Percentiles rank a stretch among this genome's conserved stretches.
These are phyloP conservation scores for Leptographium lundbergii DNA, from an alignment of 2,329 filamentous ascomycete species.

Conservation along the genomic window DNA sequence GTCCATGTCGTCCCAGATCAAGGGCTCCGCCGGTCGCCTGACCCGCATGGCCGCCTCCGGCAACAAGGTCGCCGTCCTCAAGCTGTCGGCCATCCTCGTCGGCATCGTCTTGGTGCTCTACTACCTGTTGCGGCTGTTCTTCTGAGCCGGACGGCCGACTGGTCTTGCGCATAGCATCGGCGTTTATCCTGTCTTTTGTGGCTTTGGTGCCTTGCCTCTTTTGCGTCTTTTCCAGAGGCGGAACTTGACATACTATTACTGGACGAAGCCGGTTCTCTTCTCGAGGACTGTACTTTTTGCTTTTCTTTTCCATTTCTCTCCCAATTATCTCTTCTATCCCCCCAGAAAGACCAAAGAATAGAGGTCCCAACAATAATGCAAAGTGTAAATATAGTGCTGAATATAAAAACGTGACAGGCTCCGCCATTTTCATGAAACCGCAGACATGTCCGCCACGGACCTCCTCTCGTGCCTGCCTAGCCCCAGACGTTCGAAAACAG, in stretches of 20 bases:
- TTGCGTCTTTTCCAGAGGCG: not conserved
- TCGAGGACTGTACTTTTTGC: not conserved
- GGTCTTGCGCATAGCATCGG: conserved; percentile 3
- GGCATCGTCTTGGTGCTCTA: conserved; percentile 62
- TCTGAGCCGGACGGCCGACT: conserved; percentile 23
- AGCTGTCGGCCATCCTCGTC: conserved; percentile 73
- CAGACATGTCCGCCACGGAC: not conserved
- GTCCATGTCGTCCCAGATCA: conserved; percentile 68
- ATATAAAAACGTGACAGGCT: not conserved
- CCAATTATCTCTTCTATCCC: not conserved
- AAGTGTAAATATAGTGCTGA: not conserved
- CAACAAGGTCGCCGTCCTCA: conserved; percentile 83
- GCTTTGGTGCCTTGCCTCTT: not conserved
- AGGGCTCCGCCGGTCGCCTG: conserved; percentile 69
- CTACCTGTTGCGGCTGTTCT: conserved; percentile 53
- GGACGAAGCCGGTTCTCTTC: not conserved
- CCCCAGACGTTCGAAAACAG: conserved; percentile 95
- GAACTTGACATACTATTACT: not conserved
- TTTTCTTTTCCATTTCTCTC: not conserved
- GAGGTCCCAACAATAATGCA: not conserved
- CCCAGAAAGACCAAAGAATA: not conserved
- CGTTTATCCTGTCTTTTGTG: not conserved
- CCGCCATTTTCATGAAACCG: not conserved
- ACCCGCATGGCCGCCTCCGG: conserved; percentile 84
- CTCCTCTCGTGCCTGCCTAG: conserved; percentile 25